These are phyloP conservation scores for Gloeopeniophorella convolvens DNA, from an alignment of 768 basidiomycete species.

Conservation along the genomic window DNA sequence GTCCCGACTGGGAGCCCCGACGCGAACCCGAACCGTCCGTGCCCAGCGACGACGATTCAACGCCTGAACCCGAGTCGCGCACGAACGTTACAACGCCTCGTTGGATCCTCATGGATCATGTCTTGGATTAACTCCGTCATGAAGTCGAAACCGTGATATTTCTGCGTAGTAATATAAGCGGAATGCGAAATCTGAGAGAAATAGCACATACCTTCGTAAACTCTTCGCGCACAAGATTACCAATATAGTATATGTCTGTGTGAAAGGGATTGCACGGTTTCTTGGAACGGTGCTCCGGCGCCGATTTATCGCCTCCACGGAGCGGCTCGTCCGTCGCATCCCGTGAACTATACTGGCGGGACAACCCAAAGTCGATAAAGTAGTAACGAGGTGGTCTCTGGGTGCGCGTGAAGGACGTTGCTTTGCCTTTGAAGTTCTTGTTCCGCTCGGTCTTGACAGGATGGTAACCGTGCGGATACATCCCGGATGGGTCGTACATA, in stretches of 20 bases:
- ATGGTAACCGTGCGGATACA: slow-evolving; percentile 29
- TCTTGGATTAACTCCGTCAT: slow-evolving; percentile 22
- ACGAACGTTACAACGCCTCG: too few relatives aligned
- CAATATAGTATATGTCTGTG: slow-evolving; percentile 32
- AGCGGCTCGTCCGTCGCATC: slow-evolving; percentile 28
- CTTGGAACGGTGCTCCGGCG: slow-evolving; percentile 28
- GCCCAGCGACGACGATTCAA: too few relatives aligned
- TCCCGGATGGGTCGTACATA: slow-evolving; percentile 25
- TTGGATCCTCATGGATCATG: slow-evolving; percentile 26
- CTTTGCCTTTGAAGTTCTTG: slow-evolving; percentile 22
- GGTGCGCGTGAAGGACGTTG: slow-evolving; percentile 23
- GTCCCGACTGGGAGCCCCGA: too few relatives aligned
- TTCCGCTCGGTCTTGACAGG: slow-evolving; percentile 18
- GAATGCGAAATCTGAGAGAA: background rate
- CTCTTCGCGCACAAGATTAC: slow-evolving; percentile 27
- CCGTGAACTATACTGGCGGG: slow-evolving; percentile 23
- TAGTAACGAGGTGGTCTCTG: slow-evolving; percentile 25
- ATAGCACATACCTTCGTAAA: slow-evolving; percentile 26
- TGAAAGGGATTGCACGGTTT: slow-evolving; percentile 28
- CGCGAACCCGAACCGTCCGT: too few relatives aligned
- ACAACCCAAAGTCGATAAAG: slow-evolving; percentile 27
- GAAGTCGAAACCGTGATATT: slow-evolving; percentile 23
- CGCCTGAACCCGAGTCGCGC: too few relatives aligned
- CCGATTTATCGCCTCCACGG: slow-evolving; percentile 37
- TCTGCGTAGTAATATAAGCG: slow-evolving; percentile 12